Evolutionary conservation across 2,329 filamentous ascomycete species (phyloP).

Genomic region (Trichophyton benhamiae): DNA sequence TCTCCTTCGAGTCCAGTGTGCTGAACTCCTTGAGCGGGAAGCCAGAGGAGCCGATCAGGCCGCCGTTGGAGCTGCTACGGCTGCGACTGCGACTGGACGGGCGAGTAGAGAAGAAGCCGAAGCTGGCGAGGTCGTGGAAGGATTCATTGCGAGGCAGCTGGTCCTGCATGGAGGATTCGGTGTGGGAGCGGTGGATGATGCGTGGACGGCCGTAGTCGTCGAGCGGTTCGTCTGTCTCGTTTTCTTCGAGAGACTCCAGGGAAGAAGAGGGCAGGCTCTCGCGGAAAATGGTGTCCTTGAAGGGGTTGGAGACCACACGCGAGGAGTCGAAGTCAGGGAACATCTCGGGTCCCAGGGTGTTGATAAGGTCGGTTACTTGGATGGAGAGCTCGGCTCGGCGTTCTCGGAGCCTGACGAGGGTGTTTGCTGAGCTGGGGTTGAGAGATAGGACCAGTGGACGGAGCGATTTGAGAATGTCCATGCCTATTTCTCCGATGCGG

Average conservation of each 20-base stretch:
- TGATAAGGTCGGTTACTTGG: conserved; percentile 84
- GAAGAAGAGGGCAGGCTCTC: background rate
- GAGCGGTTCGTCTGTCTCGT: conserved; percentile 9
- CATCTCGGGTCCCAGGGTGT: conserved; percentile 86
- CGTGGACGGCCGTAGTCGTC: conserved; percentile 17
- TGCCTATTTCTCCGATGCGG: conserved; percentile 91
- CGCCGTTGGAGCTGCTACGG: conserved; percentile 56
- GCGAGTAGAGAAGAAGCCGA: conserved; percentile 81
- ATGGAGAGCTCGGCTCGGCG: conserved; percentile 61
- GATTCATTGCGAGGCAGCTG: conserved; percentile 77
- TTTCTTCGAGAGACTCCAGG: conserved; percentile 12
- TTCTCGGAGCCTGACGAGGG: conserved; percentile 63
- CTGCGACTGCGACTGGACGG: conserved; percentile 60
- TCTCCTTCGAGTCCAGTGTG: conserved; percentile 51
- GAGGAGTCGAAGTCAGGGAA: conserved; percentile 88
- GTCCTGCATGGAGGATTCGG: conserved; percentile 18
- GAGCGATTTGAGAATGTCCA: conserved; percentile 95
- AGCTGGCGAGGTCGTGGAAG: conserved; percentile 75
- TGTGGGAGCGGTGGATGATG: background rate
- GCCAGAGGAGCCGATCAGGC: conserved; percentile 47
- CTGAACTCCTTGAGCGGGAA: conserved; percentile 62
- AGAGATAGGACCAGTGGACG: conserved; percentile 76
- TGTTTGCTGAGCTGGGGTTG: conserved; percentile 72
- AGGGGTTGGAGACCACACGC: conserved; percentile 50
- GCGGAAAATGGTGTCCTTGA: conserved; percentile 24